phyloP scores from a whole-genome alignment of 2,329 filamentous ascomycete genomes.

The Aspergillus unguis region DNA sequence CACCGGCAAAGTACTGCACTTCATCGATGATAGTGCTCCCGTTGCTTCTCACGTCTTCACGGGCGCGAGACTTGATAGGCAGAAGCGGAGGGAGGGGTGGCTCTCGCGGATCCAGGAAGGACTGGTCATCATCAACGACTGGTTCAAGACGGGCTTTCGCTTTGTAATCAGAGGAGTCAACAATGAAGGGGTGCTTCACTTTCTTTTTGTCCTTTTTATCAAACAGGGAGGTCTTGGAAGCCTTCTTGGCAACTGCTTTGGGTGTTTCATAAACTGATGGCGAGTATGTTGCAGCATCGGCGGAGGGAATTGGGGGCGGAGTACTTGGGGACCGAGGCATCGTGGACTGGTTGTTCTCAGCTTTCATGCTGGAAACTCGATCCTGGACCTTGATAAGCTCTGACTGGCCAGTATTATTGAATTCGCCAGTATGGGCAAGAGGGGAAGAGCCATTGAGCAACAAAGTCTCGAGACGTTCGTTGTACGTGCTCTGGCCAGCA shows the following conservation, averaged over 20 bases:
- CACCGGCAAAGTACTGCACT: conserved; percentile 9
- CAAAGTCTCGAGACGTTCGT: conserved; percentile 10
- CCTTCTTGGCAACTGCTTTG: background rate
- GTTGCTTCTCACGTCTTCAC: background rate
- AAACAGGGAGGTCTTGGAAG: background rate
- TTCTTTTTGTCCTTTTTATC: conserved; percentile 1
- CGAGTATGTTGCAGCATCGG: conserved; percentile 3
- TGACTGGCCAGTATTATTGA: conserved; percentile 12
- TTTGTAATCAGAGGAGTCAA: conserved; percentile 11
- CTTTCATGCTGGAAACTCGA: conserved; percentile 14
- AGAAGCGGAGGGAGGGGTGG: background rate
- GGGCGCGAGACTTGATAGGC: conserved; percentile 1
- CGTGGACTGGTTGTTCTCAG: conserved; percentile 2
- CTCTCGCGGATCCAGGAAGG: conserved; percentile 2
- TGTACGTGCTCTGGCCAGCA: background rate
- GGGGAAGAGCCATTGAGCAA: conserved; percentile 19
- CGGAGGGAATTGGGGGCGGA: background rate
- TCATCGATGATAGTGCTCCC: background rate
- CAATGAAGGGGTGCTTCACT: conserved; percentile 12
- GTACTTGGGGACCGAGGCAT: background rate
- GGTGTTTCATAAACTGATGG: conserved; percentile 10
- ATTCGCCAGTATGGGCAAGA: conserved; percentile 16
- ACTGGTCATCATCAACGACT: background rate
- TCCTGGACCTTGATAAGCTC: conserved; percentile 12
- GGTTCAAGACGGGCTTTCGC: background rate